phyloP scores from a whole-genome alignment of 768 basidiomycete genomes.

The Dioszegia crocea region DNA sequence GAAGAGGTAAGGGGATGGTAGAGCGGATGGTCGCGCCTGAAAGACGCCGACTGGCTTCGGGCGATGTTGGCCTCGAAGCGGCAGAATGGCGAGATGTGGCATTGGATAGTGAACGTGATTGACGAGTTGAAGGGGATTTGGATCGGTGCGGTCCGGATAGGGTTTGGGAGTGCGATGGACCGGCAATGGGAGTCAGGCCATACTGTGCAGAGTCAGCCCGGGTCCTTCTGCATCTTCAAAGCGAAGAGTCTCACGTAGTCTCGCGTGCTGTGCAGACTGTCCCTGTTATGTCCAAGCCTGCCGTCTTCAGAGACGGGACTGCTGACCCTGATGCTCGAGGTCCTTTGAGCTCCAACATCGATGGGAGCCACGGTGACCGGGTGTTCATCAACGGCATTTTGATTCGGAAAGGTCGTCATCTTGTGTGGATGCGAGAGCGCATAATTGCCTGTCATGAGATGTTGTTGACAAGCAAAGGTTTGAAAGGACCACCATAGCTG shows the following conservation, averaged over 20 bases:
- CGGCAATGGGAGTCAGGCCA: slow-evolving; percentile 18
- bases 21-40: slow-evolving; percentile 17
- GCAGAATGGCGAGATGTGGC: slow-evolving; percentile 7
- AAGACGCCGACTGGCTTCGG: slow-evolving; percentile 1
- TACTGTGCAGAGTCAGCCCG: slow-evolving; percentile 17
- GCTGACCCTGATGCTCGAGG: not conserved
- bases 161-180: slow-evolving; percentile 8
- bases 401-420: too few relatives aligned
- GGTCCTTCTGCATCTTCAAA: not conserved
- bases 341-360: not conserved
- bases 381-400: too few relatives aligned
- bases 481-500: too few relatives aligned
- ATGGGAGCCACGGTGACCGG: not conserved
- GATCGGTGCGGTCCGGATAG: not conserved
- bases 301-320: not conserved
- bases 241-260: slow-evolving; percentile 20
- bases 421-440: too few relatives aligned
- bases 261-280: slow-evolving; percentile 34
- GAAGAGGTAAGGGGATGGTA: slow-evolving; percentile 24
- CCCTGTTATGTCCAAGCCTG: slow-evolving; percentile 1
- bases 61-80: slow-evolving; percentile 9
- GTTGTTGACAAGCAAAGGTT: too few relatives aligned
- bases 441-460: too few relatives aligned
- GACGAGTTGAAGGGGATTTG: slow-evolving; percentile 8
- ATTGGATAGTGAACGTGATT: slow-evolving; percentile 4